Evolutionary conservation across 805 yeast genomes (phyloP).

Genomic region (Cephaloascus fragrans): DNA sequence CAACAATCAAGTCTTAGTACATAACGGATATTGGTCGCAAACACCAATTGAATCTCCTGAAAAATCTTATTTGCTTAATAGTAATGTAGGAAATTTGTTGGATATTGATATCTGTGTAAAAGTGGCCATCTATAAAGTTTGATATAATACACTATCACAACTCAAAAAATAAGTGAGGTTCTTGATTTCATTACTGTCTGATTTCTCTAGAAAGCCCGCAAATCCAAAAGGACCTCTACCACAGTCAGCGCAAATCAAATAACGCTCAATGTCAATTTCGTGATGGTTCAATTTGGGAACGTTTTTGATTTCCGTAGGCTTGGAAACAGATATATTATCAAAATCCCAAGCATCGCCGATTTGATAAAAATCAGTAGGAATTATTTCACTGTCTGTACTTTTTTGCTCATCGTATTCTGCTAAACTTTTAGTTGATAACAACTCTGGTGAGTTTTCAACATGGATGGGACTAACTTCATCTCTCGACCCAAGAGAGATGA

Average conservation of each 20-base stretch:
- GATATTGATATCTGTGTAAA: too few relatives aligned
- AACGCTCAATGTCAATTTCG: constrained; percentile 32
- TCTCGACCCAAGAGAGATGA: constrained; percentile 10
- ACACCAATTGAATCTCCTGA: too few relatives aligned
- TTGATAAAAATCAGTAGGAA: constrained; percentile 21
- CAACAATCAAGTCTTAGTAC: too few relatives aligned
- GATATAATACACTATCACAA: constrained; percentile 34
- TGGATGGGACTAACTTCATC: constrained; percentile 1
- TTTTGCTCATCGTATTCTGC: constrained; percentile 1
- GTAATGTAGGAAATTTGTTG: too few relatives aligned
- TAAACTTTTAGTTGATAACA: constrained; percentile 2
- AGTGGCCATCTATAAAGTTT: constrained; percentile 5
- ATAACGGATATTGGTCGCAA: too few relatives aligned
- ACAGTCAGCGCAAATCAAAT: constrained; percentile 66
- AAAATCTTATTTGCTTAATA: too few relatives aligned
- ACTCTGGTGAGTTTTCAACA: constrained; percentile 18
- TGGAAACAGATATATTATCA: constrained; percentile 70
- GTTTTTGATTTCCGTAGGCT: constrained; percentile 14
- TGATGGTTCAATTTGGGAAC: constrained; percentile 6
- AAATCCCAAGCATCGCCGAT: constrained; percentile 67
- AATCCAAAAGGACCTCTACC: constrained; percentile 72
- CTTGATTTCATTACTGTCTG: constrained; percentile 21
- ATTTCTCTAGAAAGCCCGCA: constrained; percentile 29
- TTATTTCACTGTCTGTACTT: constrained; percentile 1
- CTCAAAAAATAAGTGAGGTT: constrained; percentile 34